Base-by-base conservation (phyloP, 352 stramenopile species). In the Plasmopara muralis region DNA sequence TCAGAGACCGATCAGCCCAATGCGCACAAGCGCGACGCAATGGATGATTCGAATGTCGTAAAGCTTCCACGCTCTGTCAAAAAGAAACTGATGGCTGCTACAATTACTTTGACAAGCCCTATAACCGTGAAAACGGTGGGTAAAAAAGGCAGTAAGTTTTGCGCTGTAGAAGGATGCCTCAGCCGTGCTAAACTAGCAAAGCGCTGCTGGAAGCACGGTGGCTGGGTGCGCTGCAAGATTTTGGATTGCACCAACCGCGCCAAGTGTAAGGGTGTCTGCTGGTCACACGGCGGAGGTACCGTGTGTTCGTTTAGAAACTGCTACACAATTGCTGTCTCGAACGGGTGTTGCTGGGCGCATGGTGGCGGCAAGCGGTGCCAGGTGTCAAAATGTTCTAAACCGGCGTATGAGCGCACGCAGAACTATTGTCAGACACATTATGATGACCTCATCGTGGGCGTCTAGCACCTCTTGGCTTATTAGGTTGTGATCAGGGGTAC, bases 241-340 rank as follows among this genome's bases (percentile, higher is more conserved):
- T 6, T 62, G 6, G 73, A 78, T 16, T 89, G 79, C 59, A 67
- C 60, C 34, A 87, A 87, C 46, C 71, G 74, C 18, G 74, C 74
- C 60, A 85, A 85, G 74, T 80, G 68, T 44, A 77, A 80, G 47
- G 69, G 74, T 47, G 68, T 85, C 1, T 85, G 74, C 53, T 85
- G 74, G 74, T 80, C 71, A 39, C 74, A 85, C 43, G 74, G 74
- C 6, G 74, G 74, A 2, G 74, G 74, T 47, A 85, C 66, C 16
- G 62, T 60, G 47, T 85, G 74, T 44, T 68, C 67, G 4, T 64
- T 78, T 45, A 55, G 61, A 16, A 55, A 51, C 15, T 85, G 74
- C 43, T 60, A 73, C 25, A 85, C 71, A 5, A 85, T 85, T 39
- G 62, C 74, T 1, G 72, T 85, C 5, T 85, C 74, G 29, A 67